Evolutionary conservation across 805 yeast species (phyloP), one percentile per base, ranked within the genome.

Genomic region (Candida endomychidarum): DNA sequence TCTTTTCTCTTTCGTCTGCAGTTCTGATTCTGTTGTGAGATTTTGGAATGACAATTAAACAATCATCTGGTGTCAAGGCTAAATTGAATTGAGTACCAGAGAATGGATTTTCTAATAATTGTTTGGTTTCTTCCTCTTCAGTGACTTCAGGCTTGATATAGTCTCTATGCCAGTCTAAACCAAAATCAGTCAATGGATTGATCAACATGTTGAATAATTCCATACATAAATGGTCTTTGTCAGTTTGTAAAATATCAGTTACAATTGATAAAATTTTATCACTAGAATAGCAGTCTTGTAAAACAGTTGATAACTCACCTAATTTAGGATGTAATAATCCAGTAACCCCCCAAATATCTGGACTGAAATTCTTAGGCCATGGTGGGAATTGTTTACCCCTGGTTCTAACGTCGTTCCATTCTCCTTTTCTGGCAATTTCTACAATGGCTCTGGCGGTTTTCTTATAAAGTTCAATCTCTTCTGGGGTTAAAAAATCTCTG

Each of bases 341-440:
- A 4, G 70, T 54, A 8, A 74, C 60, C 0, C 80, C 80, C 80
- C 80, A 74, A 41, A 74, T 74, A 43, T 74, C 78, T 3, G 78
- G 77, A 39, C 65, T 63, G 48, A 63, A 70, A 41, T 70, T 68
- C 38, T 58, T 59, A 12, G 78, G 77, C 80, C 80, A 74, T n/a
- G 80, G 80, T 6, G 80, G 80, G 48, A 74, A 74, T 49, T 74
- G 80, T 45, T 74, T 74, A 5, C 78, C 78, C 33, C 70, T 54
- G 3, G 77, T 71, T 45, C 80, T 61, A 11, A 74, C 76, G 35
- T 65, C 59, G 11, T 69, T 60, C 79, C 78, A 74, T 14, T 67
- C 57, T 3, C 80, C 80, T 3, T 54, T 62, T 31, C 80, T 55
- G 12, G 77, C 77, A 21, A 58, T 47, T 27, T 65, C 56, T 12